Evolutionary conservation across 2,329 filamentous ascomycete genomes (phyloP), one percentile per base, ranked within the genome.

Genomic region (Colletotrichum somersetense): DNA sequence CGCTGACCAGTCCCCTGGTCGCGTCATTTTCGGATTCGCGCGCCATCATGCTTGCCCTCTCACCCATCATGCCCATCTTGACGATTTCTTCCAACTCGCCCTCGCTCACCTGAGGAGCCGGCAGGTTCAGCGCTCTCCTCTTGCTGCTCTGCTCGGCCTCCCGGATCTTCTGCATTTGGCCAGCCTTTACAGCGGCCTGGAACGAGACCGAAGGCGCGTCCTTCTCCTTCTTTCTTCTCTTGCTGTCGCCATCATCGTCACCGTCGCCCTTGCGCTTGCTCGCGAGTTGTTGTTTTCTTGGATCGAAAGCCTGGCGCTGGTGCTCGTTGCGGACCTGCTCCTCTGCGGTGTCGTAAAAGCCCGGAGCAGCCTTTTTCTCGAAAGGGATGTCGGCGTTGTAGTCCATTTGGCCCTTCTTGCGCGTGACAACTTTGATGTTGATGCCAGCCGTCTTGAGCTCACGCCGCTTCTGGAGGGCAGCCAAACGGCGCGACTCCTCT

Each of bases 311-410:
- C 70, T 93, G 91, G 62, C 94, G 90, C 79, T 97, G 92, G 71
- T 89, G 89, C 81, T 99, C 96, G 81, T 99, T 99, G 75, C 87
- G 88, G 5, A 85, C 83, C 75, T 93, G 86, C 80, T 99, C 96
- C 18, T 98, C 95, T 4, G 86, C 86, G 0, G 96, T 99, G 80
- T 99, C 96, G 83, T 96, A 97, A 80, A 99, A 99, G 16, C 96
- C 96, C 30, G 91, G 85, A 0, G 93, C 92, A 0, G 96, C 92
- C 75, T 93, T 93, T 82, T 96, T 98, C 81, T 99, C 96, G 75
- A 99, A 98, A 0, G 96, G 96, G 75, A 99, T 97, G 77, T 99
- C 96, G 77, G 96, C 96, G 82, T 99, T 99, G 86, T 99, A 99
- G 82, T 99, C 96, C 94, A 99, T 99, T 85, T 98, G 92, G 0